Evolutionary conservation across 73 alveolate genomes (phyloP).

Genomic region (Urostyla sp.): DNA sequence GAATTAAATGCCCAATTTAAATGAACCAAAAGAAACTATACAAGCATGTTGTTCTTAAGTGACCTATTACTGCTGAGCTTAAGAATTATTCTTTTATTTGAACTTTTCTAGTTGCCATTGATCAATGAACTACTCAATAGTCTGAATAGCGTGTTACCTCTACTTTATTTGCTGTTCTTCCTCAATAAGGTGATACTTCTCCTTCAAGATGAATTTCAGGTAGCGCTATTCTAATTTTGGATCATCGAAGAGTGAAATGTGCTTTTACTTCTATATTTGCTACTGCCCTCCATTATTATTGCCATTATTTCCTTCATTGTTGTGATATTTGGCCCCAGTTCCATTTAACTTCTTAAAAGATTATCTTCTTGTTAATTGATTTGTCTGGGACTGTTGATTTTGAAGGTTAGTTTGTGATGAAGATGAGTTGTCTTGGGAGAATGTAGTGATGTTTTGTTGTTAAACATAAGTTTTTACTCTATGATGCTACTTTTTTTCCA

Average conservation of each 20-base stretch:
- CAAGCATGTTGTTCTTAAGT: slow-evolving; percentile 2
- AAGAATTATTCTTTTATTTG: background rate
- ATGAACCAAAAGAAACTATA: slow-evolving; percentile 95
- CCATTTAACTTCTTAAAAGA: too few relatives aligned
- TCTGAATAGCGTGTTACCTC: background rate
- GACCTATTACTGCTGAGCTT: slow-evolving; percentile 5
- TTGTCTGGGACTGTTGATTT: background rate
- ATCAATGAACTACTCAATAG: background rate
- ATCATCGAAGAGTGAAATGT: slow-evolving; percentile 27
- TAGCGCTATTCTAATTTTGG: slow-evolving; percentile 34
- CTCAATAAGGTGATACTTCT: slow-evolving; percentile 22
- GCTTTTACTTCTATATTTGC: background rate
- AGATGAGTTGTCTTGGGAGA: too few relatives aligned
- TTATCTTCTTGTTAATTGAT: background rate
- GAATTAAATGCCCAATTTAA: slow-evolving; percentile 91
- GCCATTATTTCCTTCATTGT: background rate
- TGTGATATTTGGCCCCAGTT: too few relatives aligned
- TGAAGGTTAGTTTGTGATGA: background rate
- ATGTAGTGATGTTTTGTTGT: too few relatives aligned
- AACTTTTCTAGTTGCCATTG: slow-evolving; percentile 23
- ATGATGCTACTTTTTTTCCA: too few relatives aligned
- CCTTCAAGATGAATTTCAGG: slow-evolving; percentile 44
- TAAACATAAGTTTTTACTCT: too few relatives aligned
- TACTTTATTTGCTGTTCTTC: background rate
- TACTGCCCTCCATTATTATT: background rate